phyloP scores from a whole-genome alignment of 2,329 filamentous ascomycete genomes.

The Colletotrichum cordylinicola region DNA sequence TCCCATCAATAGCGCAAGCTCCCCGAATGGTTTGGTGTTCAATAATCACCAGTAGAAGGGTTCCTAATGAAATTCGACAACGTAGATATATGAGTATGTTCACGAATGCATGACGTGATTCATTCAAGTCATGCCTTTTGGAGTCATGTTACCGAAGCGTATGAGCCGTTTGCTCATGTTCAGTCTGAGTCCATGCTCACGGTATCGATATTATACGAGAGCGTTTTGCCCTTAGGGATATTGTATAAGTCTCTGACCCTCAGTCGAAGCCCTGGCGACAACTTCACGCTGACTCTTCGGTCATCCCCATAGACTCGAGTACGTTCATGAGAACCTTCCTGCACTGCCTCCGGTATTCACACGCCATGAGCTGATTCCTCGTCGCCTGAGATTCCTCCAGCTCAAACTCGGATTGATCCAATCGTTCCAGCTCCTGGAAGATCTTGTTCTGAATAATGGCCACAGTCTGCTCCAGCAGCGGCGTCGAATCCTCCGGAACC shows the following conservation, averaged over 20 bases:
- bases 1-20: background rate
- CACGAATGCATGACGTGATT: background rate
- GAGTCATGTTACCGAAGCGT: background rate
- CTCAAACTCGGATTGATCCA: constrained; percentile 53
- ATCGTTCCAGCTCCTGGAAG: constrained; percentile 46
- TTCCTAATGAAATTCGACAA: background rate
- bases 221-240: background rate
- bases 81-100: background rate
- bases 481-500: constrained; percentile 30
- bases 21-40: rapidly evolving
- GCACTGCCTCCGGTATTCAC: constrained; percentile 55
- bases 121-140: background rate
- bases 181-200: background rate
- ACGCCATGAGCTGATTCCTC: constrained; percentile 51
- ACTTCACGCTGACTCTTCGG: background rate
- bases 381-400: constrained; percentile 47
- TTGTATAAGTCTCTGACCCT: rapidly evolving
- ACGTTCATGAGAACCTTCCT: constrained; percentile 52
- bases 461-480: constrained; percentile 38
- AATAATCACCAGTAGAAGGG: background rate
- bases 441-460: constrained; percentile 50
- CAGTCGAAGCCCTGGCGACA: rapidly evolving
- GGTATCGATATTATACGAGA: background rate
- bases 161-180: background rate
- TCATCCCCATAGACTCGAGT: constrained; percentile 41